Percentiles rank a stretch among this genome's conserved stretches.
These are phyloP conservation scores for Calocybe indica DNA, from an alignment of 768 basidiomycete genomes.

Conservation along the genomic window DNA sequence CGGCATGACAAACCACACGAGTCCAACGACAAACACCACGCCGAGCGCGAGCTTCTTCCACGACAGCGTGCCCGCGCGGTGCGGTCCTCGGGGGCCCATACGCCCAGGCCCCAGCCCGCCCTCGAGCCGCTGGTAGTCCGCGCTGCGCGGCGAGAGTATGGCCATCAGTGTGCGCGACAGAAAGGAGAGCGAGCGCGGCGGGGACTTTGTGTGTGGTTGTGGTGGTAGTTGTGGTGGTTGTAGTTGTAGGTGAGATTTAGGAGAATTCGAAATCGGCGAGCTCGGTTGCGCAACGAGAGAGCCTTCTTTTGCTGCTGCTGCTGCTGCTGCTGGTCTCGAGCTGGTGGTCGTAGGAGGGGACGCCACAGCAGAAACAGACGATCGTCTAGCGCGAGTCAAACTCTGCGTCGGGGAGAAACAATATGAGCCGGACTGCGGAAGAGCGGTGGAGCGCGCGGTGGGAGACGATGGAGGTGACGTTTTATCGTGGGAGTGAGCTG, in stretches of 20 bases:
- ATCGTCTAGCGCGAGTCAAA: too few species aligned
- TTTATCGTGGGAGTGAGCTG: not conserved
- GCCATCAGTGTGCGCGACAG: constrained; percentile 8
- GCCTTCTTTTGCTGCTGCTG: too few species aligned
- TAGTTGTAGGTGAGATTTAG: not conserved
- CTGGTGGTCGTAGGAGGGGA: too few species aligned
- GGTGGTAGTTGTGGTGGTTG: not conserved
- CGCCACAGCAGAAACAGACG: too few species aligned
- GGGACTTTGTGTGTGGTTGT: not conserved
- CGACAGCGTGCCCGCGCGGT: constrained; percentile 23
- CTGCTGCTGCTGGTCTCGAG: too few species aligned
- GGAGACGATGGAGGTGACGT: not conserved
- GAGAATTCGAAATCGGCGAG: too few species aligned
- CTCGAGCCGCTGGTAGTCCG: constrained; percentile 56
- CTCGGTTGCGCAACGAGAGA: too few species aligned
- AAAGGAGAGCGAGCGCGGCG: not conserved
- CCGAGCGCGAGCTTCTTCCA: constrained; percentile 71
- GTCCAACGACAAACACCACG: constrained; percentile 45
- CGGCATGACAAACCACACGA: constrained; percentile 69
- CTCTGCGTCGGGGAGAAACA: too few species aligned
- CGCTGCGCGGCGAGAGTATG: constrained; percentile 28
- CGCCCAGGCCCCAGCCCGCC: constrained; percentile 50
- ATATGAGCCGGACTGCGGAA: not conserved
- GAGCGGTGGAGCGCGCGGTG: not conserved
- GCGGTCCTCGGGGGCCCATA: not conserved